Conservation (phyloP, 2,329 filamentous ascomycete species). For the Seiridium cupressi region DNA sequence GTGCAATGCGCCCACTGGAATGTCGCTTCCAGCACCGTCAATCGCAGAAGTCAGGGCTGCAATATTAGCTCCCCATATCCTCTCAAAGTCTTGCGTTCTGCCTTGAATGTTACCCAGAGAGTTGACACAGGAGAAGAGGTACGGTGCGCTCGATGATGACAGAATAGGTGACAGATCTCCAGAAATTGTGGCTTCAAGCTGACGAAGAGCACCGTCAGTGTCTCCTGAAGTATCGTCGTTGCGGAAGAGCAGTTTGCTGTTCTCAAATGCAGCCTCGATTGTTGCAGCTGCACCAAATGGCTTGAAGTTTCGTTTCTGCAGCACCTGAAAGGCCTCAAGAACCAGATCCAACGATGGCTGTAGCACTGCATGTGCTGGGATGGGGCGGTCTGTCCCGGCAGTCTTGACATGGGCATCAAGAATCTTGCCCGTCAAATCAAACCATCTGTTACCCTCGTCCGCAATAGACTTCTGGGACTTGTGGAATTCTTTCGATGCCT, state of each 20-base stretch:
- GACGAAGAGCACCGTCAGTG: constrained; percentile 34
- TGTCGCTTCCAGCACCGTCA: constrained; percentile 12
- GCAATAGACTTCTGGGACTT: constrained; percentile 69
- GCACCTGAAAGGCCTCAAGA: constrained; percentile 34
- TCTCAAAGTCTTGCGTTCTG: constrained; percentile 33
- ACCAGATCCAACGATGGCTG: constrained; percentile 32
- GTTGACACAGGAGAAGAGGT: constrained; percentile 65
- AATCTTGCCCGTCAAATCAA: constrained; percentile 52
- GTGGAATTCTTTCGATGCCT: constrained; percentile 75
- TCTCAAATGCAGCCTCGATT: constrained; percentile 37
- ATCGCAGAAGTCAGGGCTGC: constrained; percentile 35
- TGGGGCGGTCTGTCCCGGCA: constrained; percentile 16
- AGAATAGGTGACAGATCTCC: constrained; percentile 59
- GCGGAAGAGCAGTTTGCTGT: constrained; percentile 40
- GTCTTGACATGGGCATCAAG: constrained; percentile 31
- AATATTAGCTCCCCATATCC: constrained; percentile 45
- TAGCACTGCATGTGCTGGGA: constrained; percentile 25
- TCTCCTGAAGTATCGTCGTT: constrained; percentile 15
- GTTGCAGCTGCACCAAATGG: constrained; percentile 53
- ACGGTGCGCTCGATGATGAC: constrained; percentile 64
- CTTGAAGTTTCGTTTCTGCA: constrained; percentile 53
- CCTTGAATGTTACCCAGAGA: constrained; percentile 45
- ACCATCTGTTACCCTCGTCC: constrained; percentile 66
- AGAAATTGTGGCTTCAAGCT: constrained; percentile 49
- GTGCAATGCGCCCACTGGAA: background rate